Base-by-base conservation (phyloP, 2,329 filamentous ascomycete species). In the Harringtonia aguacate region DNA sequence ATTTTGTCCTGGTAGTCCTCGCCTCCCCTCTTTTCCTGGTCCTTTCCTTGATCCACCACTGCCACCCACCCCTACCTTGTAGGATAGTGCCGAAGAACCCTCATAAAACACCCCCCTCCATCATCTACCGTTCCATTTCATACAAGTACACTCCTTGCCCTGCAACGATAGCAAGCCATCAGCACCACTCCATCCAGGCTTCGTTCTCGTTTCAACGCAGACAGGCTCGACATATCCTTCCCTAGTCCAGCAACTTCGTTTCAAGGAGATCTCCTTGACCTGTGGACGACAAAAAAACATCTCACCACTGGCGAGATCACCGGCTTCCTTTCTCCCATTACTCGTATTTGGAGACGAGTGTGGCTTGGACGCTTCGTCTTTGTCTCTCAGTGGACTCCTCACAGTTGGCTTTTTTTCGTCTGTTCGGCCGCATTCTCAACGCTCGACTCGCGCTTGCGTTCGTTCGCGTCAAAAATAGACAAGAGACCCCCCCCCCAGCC, bases 131-230 rank as follows among this genome's bases (percentile, higher is more conserved):
- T 66, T 58, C 63, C 64, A 60, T 61, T 61, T 61, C 58, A 62
- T 66, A 68, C 66, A 69, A 69, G 66, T 68, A 66, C 63, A 67
- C 63, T 61, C 61, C 59, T 61, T 46, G 54, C 60, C 62, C 66
- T 65, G 61, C 63, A 61, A 65, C 60, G 58, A 57, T 55, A 57
- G 50, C 53, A 49, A 49, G 43, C 50, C 52, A 50, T 52, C 48
- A 51, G 56, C 52, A 52, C 48, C 52, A 53, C 48, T 53, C 51
- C 47, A 27, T 55, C 51, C 54, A 44, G 49, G 54, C 52, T 56
- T 56, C 51, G 48, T 50, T 52, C 50, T 58, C 45, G 47, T 49
- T 54, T 57, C 52, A 50, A 50, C 48, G 49, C 50, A 27, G 24
- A 46, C 35, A 37, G 35, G n/a, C 20, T 21, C 4, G 33, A n/a